phyloP scores from a whole-genome alignment of 2,329 filamentous ascomycete species.

The Aspergillus fructus region DNA sequence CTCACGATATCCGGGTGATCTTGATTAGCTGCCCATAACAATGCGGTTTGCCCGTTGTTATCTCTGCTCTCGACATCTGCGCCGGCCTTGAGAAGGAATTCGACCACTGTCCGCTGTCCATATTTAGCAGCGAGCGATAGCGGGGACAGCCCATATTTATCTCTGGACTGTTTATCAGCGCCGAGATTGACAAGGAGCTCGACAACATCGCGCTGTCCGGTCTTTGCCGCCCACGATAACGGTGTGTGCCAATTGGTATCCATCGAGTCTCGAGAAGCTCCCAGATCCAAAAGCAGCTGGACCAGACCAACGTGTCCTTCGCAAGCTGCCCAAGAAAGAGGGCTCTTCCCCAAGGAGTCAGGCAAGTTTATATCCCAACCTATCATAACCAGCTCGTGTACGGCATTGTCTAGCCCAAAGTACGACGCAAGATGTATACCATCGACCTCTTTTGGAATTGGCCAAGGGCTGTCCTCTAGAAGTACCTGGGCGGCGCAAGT shows the following conservation, averaged over 20 bases:
- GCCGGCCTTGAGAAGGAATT: background rate
- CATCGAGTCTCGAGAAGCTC: background rate
- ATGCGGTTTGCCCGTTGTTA: background rate
- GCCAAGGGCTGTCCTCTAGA: background rate
- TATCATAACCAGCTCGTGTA: background rate
- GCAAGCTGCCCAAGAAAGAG: background rate
- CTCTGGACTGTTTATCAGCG: conserved; percentile 8
- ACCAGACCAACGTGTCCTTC: background rate
- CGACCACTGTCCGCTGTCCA: background rate
- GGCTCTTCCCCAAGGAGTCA: background rate
- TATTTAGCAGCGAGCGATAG: conserved; percentile 5
- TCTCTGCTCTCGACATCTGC: background rate
- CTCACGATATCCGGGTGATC: background rate
- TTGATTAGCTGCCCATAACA: conserved; percentile 1
- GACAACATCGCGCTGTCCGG: background rate
- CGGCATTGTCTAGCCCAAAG: conserved; percentile 4
- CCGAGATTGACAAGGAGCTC: conserved; percentile 12
- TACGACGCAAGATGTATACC: conserved; percentile 10
- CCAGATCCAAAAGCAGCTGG: background rate
- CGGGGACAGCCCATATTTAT: conserved; percentile 8
- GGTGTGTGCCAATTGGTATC: background rate
- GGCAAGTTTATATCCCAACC: background rate
- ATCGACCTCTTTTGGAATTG: background rate
- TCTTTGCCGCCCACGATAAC: conserved; percentile 1
- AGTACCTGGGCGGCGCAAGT: background rate